These are phyloP conservation scores for Epichloe uncinata DNA, from an alignment of 2,329 filamentous ascomycete species.

Conservation along the genomic window DNA sequence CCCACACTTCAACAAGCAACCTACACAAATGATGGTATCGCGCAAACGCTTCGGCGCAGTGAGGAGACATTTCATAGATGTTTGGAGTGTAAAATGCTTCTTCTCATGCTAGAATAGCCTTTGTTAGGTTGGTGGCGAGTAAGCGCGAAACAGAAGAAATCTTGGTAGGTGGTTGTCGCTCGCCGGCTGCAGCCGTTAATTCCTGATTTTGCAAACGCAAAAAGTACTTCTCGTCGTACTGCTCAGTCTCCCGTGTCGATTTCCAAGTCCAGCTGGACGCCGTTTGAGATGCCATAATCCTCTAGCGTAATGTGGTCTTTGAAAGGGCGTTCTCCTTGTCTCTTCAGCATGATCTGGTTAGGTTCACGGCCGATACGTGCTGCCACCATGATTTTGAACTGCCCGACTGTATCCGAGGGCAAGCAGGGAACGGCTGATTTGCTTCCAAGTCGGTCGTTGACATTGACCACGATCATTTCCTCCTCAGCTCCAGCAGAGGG, in stretches of 20 bases:
- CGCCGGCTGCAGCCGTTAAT: too few species aligned
- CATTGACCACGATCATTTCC: conserved; percentile 85
- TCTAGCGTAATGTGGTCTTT: conserved; percentile 80
- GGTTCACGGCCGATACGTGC: conserved; percentile 78
- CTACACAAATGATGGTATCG: too few species aligned
- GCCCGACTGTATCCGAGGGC: conserved; percentile 66
- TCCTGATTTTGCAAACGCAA: background rate
- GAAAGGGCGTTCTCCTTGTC: conserved; percentile 85
- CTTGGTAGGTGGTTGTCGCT: too few species aligned
- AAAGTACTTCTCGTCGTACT: background rate
- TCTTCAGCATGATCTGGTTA: conserved; percentile 81
- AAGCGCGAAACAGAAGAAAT: too few species aligned
- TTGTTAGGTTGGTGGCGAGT: too few species aligned
- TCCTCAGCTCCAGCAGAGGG: conserved; percentile 32
- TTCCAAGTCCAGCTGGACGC: conserved; percentile 56
- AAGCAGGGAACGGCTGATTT: conserved; percentile 88
- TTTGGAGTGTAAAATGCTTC: too few species aligned
- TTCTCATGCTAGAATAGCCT: too few species aligned
- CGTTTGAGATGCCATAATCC: conserved; percentile 90
- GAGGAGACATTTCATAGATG: too few species aligned
- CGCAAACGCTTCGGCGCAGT: too few species aligned
- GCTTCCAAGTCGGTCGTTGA: conserved; percentile 94
- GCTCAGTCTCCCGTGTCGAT: conserved; percentile 46
- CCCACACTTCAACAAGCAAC: too few species aligned
- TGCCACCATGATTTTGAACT: conserved; percentile 87